Evolutionary conservation across 169 alveolate genomes (phyloP).

Genomic region (Eimeria falciformis): DNA sequence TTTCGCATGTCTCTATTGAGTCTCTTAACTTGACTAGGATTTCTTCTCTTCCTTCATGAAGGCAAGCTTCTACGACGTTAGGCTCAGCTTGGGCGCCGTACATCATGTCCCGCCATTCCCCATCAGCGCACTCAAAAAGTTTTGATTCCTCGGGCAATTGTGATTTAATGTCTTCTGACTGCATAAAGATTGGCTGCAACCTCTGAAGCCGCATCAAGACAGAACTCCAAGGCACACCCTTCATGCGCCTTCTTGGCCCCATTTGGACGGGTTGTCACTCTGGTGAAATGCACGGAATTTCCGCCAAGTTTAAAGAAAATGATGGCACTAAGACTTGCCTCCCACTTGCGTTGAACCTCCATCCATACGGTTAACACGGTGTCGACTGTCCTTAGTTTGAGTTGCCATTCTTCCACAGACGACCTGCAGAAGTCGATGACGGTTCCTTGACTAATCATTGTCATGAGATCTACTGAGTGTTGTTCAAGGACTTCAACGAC

Average conservation of each 20-base stretch:
- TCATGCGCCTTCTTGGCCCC: too few species aligned
- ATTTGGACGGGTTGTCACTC: too few species aligned
- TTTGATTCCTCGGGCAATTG: slow-evolving; percentile 96
- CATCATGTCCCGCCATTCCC: slow-evolving; percentile 96
- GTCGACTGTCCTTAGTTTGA: slow-evolving; percentile 93
- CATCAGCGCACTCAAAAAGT: slow-evolving; percentile 94
- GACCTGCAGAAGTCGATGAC: slow-evolving; percentile 92
- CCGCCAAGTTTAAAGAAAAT: not conserved
- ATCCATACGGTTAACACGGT: slow-evolving; percentile 95
- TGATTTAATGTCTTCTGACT: slow-evolving; percentile 96
- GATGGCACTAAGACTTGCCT: slow-evolving; percentile 34
- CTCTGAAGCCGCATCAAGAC: slow-evolving; percentile 76
- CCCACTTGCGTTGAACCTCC: slow-evolving; percentile 96
- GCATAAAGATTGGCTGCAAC: slow-evolving; percentile 95
- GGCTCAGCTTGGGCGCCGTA: slow-evolving; percentile 93
- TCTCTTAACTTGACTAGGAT: slow-evolving; percentile 89
- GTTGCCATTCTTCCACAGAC: slow-evolving; percentile 93
- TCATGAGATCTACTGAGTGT: slow-evolving; percentile 92
- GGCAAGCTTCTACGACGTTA: slow-evolving; percentile 93
- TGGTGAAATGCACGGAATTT: too few species aligned
- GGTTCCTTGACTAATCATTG: slow-evolving; percentile 92
- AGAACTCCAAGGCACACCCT: too few species aligned
- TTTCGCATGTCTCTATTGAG: slow-evolving; percentile 95
- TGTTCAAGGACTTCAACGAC: slow-evolving; percentile 81
- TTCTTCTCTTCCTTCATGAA: slow-evolving; percentile 94